phyloP scores from a whole-genome alignment of 2,329 filamentous ascomycete species.

The Exserohilum turcica region DNA sequence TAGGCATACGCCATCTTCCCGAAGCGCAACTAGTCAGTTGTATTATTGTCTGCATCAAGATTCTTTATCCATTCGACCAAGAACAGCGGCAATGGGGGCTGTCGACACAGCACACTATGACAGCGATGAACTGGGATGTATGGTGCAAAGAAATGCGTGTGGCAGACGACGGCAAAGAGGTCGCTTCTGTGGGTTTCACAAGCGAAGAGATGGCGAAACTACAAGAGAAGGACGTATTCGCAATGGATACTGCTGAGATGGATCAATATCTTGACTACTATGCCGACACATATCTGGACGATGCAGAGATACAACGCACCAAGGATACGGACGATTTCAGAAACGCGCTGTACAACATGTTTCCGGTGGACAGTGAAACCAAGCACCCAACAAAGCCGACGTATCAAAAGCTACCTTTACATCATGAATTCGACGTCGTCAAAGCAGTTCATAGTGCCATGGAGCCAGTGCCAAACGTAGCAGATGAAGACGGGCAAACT shows the following conservation, averaged over 20 bases:
- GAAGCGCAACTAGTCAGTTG: conserved; percentile 75
- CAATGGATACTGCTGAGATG: conserved; percentile 65
- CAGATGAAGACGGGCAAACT: conserved; percentile 36
- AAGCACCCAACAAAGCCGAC: neutral
- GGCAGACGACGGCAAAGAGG: conserved; percentile 5
- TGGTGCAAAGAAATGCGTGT: conserved; percentile 59
- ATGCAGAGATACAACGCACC: conserved; percentile 45
- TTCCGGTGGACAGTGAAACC: conserved; percentile 40
- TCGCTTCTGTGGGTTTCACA: conserved; percentile 26
- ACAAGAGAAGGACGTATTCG: conserved; percentile 65
- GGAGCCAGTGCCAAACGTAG: conserved; percentile 46
- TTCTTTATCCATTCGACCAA: conserved; percentile 76
- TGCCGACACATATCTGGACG: conserved; percentile 64
- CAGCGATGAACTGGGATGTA: conserved; percentile 71
- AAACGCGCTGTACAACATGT: conserved; percentile 49
- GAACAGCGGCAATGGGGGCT: conserved; percentile 57
- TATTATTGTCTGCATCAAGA: conserved; percentile 76
- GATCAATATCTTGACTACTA: conserved; percentile 84
- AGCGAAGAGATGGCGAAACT: conserved; percentile 58
- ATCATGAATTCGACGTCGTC: conserved; percentile 45
- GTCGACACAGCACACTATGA: conserved; percentile 60
- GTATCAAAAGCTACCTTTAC: conserved; percentile 35
- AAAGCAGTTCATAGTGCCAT: conserved; percentile 52
- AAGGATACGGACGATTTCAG: conserved; percentile 49
- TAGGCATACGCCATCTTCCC: conserved; percentile 53